phyloP scores from a whole-genome alignment of 495 filamentous ascomycete species.

The Penicillium argentinense region DNA sequence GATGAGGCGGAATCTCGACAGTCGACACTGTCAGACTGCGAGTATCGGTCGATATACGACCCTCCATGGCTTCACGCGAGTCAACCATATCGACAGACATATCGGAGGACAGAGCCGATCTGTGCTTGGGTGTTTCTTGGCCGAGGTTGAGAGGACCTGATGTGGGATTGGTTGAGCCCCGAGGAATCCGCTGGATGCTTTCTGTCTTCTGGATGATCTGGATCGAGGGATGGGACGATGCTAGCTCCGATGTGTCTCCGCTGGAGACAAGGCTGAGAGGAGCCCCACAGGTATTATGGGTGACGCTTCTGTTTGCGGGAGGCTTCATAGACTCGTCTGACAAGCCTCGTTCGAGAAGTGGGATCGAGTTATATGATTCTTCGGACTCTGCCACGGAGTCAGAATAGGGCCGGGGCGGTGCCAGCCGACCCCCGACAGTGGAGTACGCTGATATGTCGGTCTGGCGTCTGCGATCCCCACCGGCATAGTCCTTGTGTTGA shows the following conservation, averaged over 20 bases:
- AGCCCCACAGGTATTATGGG: constrained; percentile 11
- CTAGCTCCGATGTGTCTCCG: constrained; percentile 32
- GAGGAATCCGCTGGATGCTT: constrained; percentile 53
- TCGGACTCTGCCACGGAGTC: constrained; percentile 53
- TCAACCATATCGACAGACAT: constrained; percentile 68
- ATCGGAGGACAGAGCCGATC: constrained; percentile 79
- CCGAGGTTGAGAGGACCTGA: constrained; percentile 16
- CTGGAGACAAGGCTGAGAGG: constrained; percentile 27
- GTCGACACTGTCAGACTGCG: constrained; percentile 41
- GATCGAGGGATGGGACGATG: constrained; percentile 48
- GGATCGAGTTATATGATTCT: constrained; percentile 74
- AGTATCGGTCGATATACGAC: constrained; percentile 32
- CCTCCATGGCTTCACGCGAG: constrained; percentile 42
- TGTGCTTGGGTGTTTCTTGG: constrained; percentile 25
- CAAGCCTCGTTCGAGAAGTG: constrained; percentile 71
- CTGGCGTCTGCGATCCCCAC: constrained; percentile 26
- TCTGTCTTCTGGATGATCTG: constrained; percentile 60
- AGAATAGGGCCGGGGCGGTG: constrained; percentile 37
- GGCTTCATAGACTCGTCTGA: constrained; percentile 57
- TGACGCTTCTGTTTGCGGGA: constrained; percentile 8
- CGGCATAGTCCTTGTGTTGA: constrained; percentile 3
- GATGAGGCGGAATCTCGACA: constrained; percentile 60
- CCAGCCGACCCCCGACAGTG: constrained; percentile 28
- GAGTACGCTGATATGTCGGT: constrained; percentile 33
- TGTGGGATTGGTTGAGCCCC: constrained; percentile 44